A percentile compares a stretch with the other conserved stretches of the same genome.
phyloP scores from a whole-genome alignment of 2,329 filamentous ascomycete genomes.

The Colletotrichum sp. region DNA sequence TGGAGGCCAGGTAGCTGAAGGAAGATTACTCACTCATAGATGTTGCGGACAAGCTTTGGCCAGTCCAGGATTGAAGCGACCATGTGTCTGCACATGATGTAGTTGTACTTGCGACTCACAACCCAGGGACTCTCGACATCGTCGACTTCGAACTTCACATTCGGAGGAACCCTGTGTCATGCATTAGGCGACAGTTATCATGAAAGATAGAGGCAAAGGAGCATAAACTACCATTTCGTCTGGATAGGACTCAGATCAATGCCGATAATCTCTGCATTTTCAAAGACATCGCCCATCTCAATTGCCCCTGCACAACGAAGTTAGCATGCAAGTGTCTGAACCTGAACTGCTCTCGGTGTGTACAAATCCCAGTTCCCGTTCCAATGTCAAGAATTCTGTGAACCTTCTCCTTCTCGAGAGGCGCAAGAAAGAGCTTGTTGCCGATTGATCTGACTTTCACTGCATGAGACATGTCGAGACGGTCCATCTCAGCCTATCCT shows the following conservation, averaged over 20 bases:
- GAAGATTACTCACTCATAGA: not conserved
- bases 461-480: conserved; percentile 43
- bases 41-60: not conserved
- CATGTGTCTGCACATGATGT: conserved; percentile 28
- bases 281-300: not conserved
- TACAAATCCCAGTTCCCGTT: not conserved
- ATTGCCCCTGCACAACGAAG: no score
- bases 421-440: conserved; percentile 45
- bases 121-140: conserved; percentile 22
- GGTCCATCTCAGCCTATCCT: not conserved
- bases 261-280: not conserved
- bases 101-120: not conserved
- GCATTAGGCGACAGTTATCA: no score
- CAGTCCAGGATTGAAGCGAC: conserved; percentile 33
- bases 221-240: not conserved
- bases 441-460: conserved; percentile 37
- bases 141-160: conserved; percentile 30
- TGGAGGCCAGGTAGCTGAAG: not conserved
- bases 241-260: conserved; percentile 9
- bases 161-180: conserved; percentile 18
- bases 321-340: not conserved
- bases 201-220: no score
- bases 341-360: not conserved
- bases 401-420: conserved; percentile 29
- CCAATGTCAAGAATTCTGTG: not conserved